phyloP scores from a whole-genome alignment of 495 filamentous ascomycete species.

The Xylaria bambusicola region DNA sequence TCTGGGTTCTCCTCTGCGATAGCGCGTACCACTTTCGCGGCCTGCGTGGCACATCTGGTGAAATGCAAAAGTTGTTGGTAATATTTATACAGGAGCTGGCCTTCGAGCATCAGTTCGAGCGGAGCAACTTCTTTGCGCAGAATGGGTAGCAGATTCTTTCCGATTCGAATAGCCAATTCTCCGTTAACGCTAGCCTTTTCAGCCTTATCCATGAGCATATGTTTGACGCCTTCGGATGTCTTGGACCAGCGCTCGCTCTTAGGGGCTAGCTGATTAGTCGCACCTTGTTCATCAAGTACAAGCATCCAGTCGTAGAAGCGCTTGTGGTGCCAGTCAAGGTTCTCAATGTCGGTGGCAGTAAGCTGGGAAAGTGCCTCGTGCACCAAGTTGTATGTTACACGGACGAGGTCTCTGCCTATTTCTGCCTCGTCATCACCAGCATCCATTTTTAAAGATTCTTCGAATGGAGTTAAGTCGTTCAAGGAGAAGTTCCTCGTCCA shows the following conservation, averaged over 20 bases:
- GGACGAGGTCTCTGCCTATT: not conserved
- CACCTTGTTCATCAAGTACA: not conserved
- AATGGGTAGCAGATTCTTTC: constrained; percentile 36
- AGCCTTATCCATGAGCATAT: not conserved
- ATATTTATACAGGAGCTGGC: constrained; percentile 34
- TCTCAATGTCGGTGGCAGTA: not conserved
- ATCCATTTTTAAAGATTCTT: not conserved
- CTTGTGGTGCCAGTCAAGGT: not conserved
- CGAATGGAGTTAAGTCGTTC: not conserved
- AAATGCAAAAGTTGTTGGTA: constrained; percentile 23
- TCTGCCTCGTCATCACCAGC: too few species aligned
- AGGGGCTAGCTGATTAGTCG: not conserved
- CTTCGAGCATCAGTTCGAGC: constrained; percentile 41
- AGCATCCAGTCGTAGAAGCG: constrained; percentile 5
- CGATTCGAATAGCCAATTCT: constrained; percentile 23
- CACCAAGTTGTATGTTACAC: not conserved
- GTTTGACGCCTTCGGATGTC: not conserved
- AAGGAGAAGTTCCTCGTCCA: not conserved
- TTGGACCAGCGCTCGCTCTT: not conserved
- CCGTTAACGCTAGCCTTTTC: not conserved
- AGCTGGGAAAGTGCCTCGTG: not conserved
- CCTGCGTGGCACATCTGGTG: constrained; percentile 15
- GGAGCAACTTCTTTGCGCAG: constrained; percentile 38
- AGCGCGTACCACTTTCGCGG: constrained; percentile 10
- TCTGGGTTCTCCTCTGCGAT: constrained; percentile 36